phyloP scores from a whole-genome alignment of 1,284 basidiomycete genomes.

The Boletus putidus region DNA sequence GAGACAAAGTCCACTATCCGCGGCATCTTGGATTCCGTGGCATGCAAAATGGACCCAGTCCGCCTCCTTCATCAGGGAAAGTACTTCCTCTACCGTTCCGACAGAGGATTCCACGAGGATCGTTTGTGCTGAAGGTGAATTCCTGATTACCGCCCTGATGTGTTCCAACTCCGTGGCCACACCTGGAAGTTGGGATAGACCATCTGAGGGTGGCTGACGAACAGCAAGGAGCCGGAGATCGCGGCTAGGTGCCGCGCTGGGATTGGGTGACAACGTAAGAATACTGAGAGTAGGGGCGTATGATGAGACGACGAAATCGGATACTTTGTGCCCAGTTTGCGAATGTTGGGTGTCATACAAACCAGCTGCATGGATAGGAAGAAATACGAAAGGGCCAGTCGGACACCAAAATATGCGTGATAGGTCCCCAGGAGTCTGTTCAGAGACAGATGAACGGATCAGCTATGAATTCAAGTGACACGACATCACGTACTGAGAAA shows the following conservation, averaged over 20 bases:
- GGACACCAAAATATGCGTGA: constrained; percentile 20
- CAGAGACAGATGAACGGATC: background rate
- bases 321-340: constrained; percentile 6
- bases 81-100: constrained; percentile 12
- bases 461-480: background rate
- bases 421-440: background rate
- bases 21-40: constrained; percentile 10
- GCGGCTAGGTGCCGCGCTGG: background rate
- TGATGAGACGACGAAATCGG: constrained; percentile 12
- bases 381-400: constrained; percentile 12
- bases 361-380: constrained; percentile 19
- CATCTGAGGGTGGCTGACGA: constrained; percentile 11
- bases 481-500: background rate
- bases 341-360: background rate
- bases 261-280: background rate
- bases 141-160: background rate
- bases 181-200: constrained; percentile 7
- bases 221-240: constrained; percentile 7
- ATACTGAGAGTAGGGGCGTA: constrained; percentile 14
- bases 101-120: constrained; percentile 9
- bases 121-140: background rate
- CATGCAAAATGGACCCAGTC: constrained; percentile 16
- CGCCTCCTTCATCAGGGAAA: constrained; percentile 6
- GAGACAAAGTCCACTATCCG: constrained; percentile 8
- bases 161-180: constrained; percentile 4